These are phyloP conservation scores for Claviceps sorghi DNA, from an alignment of 2,329 filamentous ascomycete genomes.

Conservation along the genomic window DNA sequence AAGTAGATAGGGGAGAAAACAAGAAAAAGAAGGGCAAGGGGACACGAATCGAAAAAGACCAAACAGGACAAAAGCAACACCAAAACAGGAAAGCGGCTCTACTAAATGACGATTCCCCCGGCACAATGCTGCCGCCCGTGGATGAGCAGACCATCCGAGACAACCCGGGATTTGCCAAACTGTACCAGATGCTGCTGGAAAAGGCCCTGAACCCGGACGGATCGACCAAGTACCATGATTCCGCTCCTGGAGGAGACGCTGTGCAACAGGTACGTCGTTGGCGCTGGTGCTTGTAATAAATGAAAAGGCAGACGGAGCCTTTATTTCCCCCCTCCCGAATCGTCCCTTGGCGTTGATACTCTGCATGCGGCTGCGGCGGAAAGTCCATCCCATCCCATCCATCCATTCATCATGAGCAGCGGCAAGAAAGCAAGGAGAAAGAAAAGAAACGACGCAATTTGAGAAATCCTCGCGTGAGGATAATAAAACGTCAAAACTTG, in stretches of 20 bases:
- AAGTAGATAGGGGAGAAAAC: too few relatives aligned
- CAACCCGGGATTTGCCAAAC: slow-evolving; percentile 45
- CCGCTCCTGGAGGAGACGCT: slow-evolving; percentile 33
- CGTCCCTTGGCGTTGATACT: neutral
- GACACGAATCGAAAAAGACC: too few relatives aligned
- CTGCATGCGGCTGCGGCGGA: neutral
- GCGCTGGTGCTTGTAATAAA: neutral
- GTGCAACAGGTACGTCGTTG: slow-evolving; percentile 30
- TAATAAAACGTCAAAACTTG: neutral
- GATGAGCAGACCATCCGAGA: slow-evolving; percentile 37
- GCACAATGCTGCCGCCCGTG: slow-evolving; percentile 41
- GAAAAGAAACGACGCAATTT: neutral
- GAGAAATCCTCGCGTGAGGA: neutral
- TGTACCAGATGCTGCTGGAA: slow-evolving; percentile 40
- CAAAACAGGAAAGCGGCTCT: neutral
- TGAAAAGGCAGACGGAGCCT: neutral
- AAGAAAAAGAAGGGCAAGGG: too few relatives aligned
- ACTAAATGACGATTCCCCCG: neutral
- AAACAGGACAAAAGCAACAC: neutral
- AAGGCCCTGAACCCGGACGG: slow-evolving; percentile 42
- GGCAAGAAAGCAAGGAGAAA: neutral
- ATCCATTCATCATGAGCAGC: neutral
- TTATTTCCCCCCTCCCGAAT: too few relatives aligned
- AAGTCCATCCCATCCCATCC: neutral
- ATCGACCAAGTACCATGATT: slow-evolving; percentile 38